These are phyloP conservation scores for Diutina sp. DNA, from an alignment of 1,139 yeast genomes.

Conservation along the genomic window DNA sequence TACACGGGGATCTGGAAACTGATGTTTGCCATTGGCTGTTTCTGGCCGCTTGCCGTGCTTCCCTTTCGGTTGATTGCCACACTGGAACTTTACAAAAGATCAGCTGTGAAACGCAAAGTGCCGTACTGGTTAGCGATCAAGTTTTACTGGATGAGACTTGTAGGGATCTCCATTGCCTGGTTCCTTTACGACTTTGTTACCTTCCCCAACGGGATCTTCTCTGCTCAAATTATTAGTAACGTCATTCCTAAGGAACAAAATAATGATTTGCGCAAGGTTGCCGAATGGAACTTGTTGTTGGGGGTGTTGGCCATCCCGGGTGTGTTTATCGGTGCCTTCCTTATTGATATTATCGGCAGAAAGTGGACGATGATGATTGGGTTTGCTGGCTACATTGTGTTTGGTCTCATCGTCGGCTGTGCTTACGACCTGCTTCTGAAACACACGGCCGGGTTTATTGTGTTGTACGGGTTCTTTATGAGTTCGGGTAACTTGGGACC, in stretches of 20 bases:
- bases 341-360: conserved; percentile 43
- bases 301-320: conserved; percentile 46
- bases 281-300: conserved; percentile 46
- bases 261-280: conserved; percentile 29
- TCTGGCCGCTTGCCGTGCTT: conserved; percentile 65
- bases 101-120: conserved; percentile 35
- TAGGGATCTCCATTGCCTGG: conserved; percentile 52
- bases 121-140: conserved; percentile 41
- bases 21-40: conserved; percentile 60
- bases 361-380: conserved; percentile 48
- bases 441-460: conserved; percentile 40
- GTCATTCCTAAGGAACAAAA: conserved; percentile 19
- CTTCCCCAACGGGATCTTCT: conserved; percentile 53
- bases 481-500: conserved; percentile 64
- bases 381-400: conserved; percentile 42
- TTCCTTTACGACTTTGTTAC: conserved; percentile 52
- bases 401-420: conserved; percentile 47
- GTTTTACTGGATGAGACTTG: conserved; percentile 40
- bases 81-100: conserved; percentile 40
- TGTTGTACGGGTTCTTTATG: conserved; percentile 48
- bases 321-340: conserved; percentile 41
- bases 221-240: conserved; percentile 37
- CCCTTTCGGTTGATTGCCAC: conserved; percentile 66
- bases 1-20: conserved; percentile 52
- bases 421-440: conserved; percentile 34